phyloP scores from a whole-genome alignment of 352 stramenopile species.

The Pythium aphanidermatum region DNA sequence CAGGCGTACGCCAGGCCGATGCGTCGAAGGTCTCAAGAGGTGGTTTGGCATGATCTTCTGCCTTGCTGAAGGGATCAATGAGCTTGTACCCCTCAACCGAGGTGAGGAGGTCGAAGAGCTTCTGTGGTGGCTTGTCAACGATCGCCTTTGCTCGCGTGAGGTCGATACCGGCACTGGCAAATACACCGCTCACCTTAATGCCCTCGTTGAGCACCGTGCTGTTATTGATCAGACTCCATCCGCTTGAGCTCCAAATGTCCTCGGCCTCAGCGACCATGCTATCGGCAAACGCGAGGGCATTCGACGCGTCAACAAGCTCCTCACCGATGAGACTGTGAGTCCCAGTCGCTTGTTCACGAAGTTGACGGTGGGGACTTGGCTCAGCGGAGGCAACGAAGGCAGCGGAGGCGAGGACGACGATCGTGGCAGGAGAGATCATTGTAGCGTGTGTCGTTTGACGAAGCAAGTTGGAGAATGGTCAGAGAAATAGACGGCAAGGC shows the following conservation, averaged over 20 bases:
- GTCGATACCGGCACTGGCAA: slow-evolving; percentile 11
- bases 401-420: background rate
- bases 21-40: slow-evolving; percentile 18
- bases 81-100: slow-evolving; percentile 21
- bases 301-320: slow-evolving; percentile 16
- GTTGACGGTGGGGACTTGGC: background rate
- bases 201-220: slow-evolving; percentile 8
- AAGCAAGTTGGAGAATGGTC: no score
- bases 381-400: background rate
- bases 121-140: slow-evolving; percentile 15
- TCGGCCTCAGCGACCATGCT: slow-evolving; percentile 21
- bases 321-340: slow-evolving; percentile 23
- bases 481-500: no score
- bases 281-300: slow-evolving; percentile 17
- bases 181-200: slow-evolving; percentile 17
- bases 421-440: background rate
- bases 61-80: slow-evolving; percentile 24
- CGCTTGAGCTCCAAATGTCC: slow-evolving; percentile 16
- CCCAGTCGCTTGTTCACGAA: background rate
- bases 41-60: slow-evolving; percentile 15
- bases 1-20: slow-evolving; percentile 7
- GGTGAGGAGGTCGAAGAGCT: slow-evolving; percentile 24
- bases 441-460: no score
- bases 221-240: slow-evolving; percentile 19
- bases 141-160: slow-evolving; percentile 17